phyloP scores from a whole-genome alignment of 2,329 filamentous ascomycete genomes.

The Aspergillus pseudoviridinutans region DNA sequence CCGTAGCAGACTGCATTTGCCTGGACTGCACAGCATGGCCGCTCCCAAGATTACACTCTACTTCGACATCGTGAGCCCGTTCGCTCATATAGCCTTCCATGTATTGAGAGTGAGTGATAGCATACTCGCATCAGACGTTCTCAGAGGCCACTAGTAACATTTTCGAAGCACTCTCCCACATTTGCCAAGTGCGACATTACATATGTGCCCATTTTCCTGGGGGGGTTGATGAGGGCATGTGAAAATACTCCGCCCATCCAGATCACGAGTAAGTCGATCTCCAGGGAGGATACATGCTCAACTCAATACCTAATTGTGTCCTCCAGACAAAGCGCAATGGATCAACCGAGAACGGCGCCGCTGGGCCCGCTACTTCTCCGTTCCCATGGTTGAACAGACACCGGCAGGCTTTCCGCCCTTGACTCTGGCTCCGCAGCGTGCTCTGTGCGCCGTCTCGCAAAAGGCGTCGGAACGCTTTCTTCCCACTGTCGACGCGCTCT shows the following conservation, averaged over 20 bases:
- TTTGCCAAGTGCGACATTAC: constrained; percentile 54
- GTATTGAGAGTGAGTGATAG: constrained; percentile 46
- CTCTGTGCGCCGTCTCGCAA: constrained; percentile 47
- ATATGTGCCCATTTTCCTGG: constrained; percentile 58
- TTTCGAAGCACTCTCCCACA: constrained; percentile 49
- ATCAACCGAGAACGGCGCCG: constrained; percentile 51
- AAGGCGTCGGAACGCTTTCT: constrained; percentile 41
- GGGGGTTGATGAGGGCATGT: constrained; percentile 56
- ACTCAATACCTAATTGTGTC: neutral
- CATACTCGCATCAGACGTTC: constrained; percentile 1
- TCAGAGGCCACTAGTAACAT: neutral
- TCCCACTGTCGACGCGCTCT: constrained; percentile 45
- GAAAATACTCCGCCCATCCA: constrained; percentile 52
- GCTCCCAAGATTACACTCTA: constrained; percentile 53
- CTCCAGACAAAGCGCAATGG: constrained; percentile 57
- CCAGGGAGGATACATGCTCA: neutral
- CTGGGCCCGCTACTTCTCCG: constrained; percentile 51
- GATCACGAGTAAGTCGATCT: constrained; percentile 49
- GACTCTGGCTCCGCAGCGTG: constrained; percentile 51
- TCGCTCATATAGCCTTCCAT: constrained; percentile 58
- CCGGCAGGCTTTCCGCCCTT: constrained; percentile 53
- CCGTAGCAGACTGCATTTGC: neutral
- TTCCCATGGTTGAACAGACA: constrained; percentile 46
- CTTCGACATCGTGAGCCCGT: constrained; percentile 58
- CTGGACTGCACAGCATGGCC: constrained; percentile 33